phyloP scores from a whole-genome alignment of 495 filamentous ascomycete genomes.

The Collariella sp. region DNA sequence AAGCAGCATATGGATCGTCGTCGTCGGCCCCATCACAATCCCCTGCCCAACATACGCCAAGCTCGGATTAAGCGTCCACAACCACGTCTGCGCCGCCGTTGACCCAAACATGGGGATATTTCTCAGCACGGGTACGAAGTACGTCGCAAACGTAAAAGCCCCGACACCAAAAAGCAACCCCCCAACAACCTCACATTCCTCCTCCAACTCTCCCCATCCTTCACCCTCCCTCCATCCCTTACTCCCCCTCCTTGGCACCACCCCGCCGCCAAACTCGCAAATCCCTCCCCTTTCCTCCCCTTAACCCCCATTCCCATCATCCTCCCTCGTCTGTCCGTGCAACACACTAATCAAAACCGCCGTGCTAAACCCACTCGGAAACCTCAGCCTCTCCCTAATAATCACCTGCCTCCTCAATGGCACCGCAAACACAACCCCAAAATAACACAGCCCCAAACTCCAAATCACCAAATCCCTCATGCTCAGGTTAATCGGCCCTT shows the following conservation, averaged over 20 bases:
- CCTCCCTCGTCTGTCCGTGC: constrained; percentile 49
- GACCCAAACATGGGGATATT: constrained; percentile 78
- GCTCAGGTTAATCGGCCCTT: constrained; percentile 62
- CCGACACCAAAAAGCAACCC: constrained; percentile 46
- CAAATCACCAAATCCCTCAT: constrained; percentile 75
- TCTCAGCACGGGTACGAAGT: constrained; percentile 80
- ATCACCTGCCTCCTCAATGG: constrained; percentile 72
- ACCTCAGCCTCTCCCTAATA: constrained; percentile 81
- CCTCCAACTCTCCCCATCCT: constrained; percentile 37
- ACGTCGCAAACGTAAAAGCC: constrained; percentile 70
- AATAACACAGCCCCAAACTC: constrained; percentile 86
- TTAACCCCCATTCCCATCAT: not conserved
- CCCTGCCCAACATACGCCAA: constrained; percentile 87
- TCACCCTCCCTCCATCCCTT: constrained; percentile 10
- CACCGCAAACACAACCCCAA: constrained; percentile 93
- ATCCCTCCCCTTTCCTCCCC: constrained; percentile 11
- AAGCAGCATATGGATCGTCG: constrained; percentile 90
- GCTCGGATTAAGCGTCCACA: constrained; percentile 94
- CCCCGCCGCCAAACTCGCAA: constrained; percentile 23
- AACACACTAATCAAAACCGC: constrained; percentile 85
- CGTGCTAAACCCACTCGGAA: constrained; percentile 91
- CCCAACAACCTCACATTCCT: constrained; percentile 46
- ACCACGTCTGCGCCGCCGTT: constrained; percentile 66
- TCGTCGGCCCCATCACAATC: constrained; percentile 85
- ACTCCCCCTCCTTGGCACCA: constrained; percentile 5